Evolutionary conservation across 2,329 filamentous ascomycete genomes (phyloP), one percentile per base, ranked within the genome.

Genomic region (Eutypa lata): DNA sequence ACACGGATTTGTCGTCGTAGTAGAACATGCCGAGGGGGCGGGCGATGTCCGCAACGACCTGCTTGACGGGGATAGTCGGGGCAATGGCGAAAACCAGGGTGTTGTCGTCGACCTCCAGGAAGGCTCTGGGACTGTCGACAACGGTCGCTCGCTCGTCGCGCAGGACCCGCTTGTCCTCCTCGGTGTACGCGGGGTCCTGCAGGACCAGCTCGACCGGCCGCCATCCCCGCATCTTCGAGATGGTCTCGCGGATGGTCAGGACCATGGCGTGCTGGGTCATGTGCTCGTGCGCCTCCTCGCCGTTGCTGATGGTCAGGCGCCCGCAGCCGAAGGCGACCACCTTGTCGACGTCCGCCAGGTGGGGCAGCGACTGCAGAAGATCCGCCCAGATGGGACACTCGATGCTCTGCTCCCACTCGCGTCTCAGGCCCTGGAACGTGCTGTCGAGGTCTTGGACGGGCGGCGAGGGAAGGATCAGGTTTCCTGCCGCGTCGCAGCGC

Each of bases 21-120:
- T 63, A 68, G 11, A 71, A 60, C 50, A 72, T 64, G 0, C 61
- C 61, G 2, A 57, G 63, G 1, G 70, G 70, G 1, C 65, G 61
- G 2, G 66, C 64, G 11, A 71, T 54, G 43, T 72, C 69, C 44
- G 64, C 58, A 7, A 71, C 53, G 35, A 71, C 65, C 50, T 71
- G 66, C 45, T 61, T 61, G 3, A 71, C 59, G 3, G 68, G 67
- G 3, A 65, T 55, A 22, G 62, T 58, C 2, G 67, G 59, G 13
- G 28, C 28, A 19, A 70, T 51, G 3, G 64, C 59, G 18, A 71
- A 47, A 8, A 72, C 60, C 5, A 70, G 43, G 19, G 49, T 66
- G 7, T 51, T 46, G 7, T 66, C 61, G 53, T 70, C 66, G 1
- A 70, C 56, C 37, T 63, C 62, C 0, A 71, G 51, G 45, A 71